Conservation (phyloP, 768 basidiomycete species). For the Leccinellum rugosiceps region DNA sequence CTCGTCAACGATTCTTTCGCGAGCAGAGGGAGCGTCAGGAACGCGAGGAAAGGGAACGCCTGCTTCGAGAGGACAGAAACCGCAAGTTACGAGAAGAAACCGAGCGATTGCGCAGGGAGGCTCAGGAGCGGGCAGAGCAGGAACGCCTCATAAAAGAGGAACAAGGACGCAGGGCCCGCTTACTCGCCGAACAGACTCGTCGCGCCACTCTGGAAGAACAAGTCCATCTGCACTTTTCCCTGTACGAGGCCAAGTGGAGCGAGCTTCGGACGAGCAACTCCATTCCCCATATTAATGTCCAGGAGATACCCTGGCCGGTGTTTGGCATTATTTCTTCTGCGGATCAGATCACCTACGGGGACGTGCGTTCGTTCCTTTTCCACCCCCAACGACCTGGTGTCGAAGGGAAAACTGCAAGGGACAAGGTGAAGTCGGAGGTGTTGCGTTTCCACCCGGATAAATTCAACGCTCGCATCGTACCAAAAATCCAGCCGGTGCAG, state of each 20-base stretch:
- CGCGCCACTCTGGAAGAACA: conserved; percentile 7
- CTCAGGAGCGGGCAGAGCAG: conserved; percentile 4
- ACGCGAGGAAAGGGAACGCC: conserved; percentile 12
- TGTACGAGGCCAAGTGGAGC: conserved; percentile 39
- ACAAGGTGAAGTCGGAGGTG: conserved; percentile 42
- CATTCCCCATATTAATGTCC: conserved; percentile 24
- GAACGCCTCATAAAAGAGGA: conserved; percentile 20
- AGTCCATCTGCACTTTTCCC: conserved; percentile 9
- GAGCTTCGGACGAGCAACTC: conserved; percentile 26
- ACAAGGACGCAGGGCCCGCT: conserved; percentile 18
- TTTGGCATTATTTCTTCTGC: conserved; percentile 20
- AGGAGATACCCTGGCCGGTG: conserved; percentile 46
- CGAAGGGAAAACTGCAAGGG: conserved; percentile 33
- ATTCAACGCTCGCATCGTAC: conserved; percentile 37
- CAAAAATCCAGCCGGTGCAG: conserved; percentile 34
- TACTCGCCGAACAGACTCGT: conserved; percentile 19
- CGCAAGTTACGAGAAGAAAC: conserved; percentile 13
- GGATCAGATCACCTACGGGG: conserved; percentile 35
- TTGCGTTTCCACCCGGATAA: conserved; percentile 58
- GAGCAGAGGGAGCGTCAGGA: not conserved
- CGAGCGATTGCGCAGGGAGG: conserved; percentile 10
- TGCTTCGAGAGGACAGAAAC: conserved; percentile 4
- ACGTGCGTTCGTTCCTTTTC: conserved; percentile 39
- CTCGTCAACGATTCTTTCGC: not conserved
- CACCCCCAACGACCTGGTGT: conserved; percentile 31